Evolutionary conservation across 306 rosid species (phyloP).

Genomic region (cucumber (Cucumis sativus)): Cucumber_9930_V3 NC_026657.2:5623001-5623500

Average conservation of each 20-base stretch:
- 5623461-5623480: neutral
- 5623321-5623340: neutral
- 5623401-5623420: constrained; percentile 64
- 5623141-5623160: constrained; percentile 67
- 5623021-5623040: constrained; percentile 78
- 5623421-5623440: constrained; percentile 73
- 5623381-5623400: constrained; percentile 83
- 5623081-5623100: constrained; percentile 77
- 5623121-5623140: constrained; percentile 80
- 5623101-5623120: constrained; percentile 76
- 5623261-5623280: constrained; percentile 35
- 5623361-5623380: neutral
- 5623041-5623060: constrained; percentile 68
- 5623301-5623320: neutral
- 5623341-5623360: neutral
- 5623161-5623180: constrained; percentile 87
- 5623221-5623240: constrained; percentile 92
- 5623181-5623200: constrained; percentile 72
- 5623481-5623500: neutral
- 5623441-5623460: neutral
- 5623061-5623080: constrained; percentile 59
- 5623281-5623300: neutral
- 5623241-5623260: constrained; percentile 78
- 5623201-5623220: constrained; percentile 81
- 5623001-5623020: constrained; percentile 96